Evolutionary conservation across 257 asterid species (phyloP).

Genomic region (Avicennia marina): DNA sequence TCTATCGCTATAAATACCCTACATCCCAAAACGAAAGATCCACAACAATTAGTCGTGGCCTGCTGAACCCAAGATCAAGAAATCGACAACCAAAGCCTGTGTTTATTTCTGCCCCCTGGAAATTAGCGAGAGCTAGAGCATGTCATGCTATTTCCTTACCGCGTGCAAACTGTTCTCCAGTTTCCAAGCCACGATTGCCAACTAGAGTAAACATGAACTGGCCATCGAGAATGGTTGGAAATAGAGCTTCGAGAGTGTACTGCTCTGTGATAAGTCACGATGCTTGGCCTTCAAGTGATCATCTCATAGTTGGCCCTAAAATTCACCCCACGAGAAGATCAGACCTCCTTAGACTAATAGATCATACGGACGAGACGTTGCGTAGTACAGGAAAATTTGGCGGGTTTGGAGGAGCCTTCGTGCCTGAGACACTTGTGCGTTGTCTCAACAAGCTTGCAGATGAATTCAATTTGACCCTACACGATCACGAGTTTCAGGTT

Average conservation of each 20-base stretch:
- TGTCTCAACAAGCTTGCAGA: conserved; percentile 45
- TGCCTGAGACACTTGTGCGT: conserved; percentile 59
- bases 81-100: no score
- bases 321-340: neutral
- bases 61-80: no score
- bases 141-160: no score
- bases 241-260: neutral
- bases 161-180: no score
- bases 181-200: no score
- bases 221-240: neutral
- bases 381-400: conserved; percentile 51
- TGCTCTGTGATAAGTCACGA: conserved; percentile 4
- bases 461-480: conserved; percentile 40
- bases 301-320: neutral
- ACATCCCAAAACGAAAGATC: no score
- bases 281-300: neutral
- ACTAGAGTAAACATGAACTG: no score
- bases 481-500: conserved; percentile 63
- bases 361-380: conserved; percentile 16
- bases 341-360: conserved; percentile 14
- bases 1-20: no score
- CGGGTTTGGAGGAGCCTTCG: conserved; percentile 62
- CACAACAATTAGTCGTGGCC: no score
- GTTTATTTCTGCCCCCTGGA: no score
- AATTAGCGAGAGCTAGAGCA: no score